phyloP scores from a whole-genome alignment of 352 stramenopile species.

The Globisporangium heterothallicum region DNA sequence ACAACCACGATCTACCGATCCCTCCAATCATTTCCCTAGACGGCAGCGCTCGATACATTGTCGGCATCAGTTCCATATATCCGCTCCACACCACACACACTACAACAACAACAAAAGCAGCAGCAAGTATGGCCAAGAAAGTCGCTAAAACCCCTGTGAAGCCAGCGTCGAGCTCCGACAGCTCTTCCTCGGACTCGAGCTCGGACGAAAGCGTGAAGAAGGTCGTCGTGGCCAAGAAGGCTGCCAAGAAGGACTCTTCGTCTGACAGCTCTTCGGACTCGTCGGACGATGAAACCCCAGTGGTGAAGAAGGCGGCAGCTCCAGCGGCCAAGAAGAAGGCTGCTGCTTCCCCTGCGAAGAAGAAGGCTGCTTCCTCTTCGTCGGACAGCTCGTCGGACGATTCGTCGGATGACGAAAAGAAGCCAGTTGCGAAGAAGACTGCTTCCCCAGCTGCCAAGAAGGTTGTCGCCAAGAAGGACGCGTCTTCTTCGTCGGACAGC shows the following conservation, averaged over 20 bases:
- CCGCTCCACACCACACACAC: constrained; percentile 3
- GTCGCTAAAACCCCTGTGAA: constrained; percentile 23
- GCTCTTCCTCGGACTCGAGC: constrained; percentile 35
- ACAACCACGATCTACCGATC: too few species aligned
- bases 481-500: constrained; percentile 25
- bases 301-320: constrained; percentile 9
- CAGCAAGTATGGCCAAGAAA: constrained; percentile 34
- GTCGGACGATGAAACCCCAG: constrained; percentile 21
- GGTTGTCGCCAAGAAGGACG: constrained; percentile 35
- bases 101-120: constrained; percentile 1
- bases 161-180: constrained; percentile 27
- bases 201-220: constrained; percentile 39
- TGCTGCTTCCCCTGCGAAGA: background rate
- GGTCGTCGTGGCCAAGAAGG: constrained; percentile 15
- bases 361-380: constrained; percentile 19
- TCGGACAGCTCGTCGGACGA: constrained; percentile 6
- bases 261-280: constrained; percentile 18
- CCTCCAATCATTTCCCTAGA: constrained; percentile 7
- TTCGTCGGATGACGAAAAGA: constrained; percentile 10
- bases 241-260: constrained; percentile 13
- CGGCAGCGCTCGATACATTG: constrained; percentile 1
- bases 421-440: background rate
- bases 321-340: background rate
- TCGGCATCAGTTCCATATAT: constrained; percentile 16
- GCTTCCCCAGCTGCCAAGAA: constrained; percentile 26